A percentile compares a stretch with the other conserved stretches of the same genome.
Evolutionary conservation across 805 yeast species (phyloP).

Genomic region (Yamadazyma sp.): DNA sequence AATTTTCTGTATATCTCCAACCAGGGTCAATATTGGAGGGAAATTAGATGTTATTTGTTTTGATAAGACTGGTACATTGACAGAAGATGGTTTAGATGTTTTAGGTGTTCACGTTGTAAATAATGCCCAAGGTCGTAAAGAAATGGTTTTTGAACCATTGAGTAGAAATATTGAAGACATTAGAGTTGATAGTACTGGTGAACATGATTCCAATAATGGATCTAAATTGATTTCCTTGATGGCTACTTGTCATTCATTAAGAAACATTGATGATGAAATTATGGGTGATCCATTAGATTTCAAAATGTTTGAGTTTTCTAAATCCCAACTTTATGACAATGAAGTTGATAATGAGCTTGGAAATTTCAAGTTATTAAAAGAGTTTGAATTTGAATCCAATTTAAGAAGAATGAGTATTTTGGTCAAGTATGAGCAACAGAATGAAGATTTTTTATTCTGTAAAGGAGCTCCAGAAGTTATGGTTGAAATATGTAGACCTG

Average conservation of each 20-base stretch:
- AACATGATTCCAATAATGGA: slow-evolving; percentile 28
- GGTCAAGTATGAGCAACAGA: slow-evolving; percentile 17
- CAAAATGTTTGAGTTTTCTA: slow-evolving; percentile 90
- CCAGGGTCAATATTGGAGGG: slow-evolving; percentile 94
- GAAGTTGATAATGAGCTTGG: slow-evolving; percentile 9
- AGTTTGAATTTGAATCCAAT: slow-evolving; percentile 81
- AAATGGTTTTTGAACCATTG: slow-evolving; percentile 32
- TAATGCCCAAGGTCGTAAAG: slow-evolving; percentile 40
- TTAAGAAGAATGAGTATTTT: slow-evolving; percentile 90
- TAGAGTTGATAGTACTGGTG: slow-evolving; percentile 1
- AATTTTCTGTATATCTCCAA: slow-evolving; percentile 91
- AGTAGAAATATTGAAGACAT: slow-evolving; percentile 7
- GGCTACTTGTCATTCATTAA: slow-evolving; percentile 85
- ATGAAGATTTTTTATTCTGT: slow-evolving; percentile 44
- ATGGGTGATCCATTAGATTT: slow-evolving; percentile 93
- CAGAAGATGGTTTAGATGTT: slow-evolving; percentile 95
- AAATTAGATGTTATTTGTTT: slow-evolving; percentile 86
- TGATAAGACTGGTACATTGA: slow-evolving; percentile 96
- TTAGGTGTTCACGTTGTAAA: slow-evolving; percentile 51
- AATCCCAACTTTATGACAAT: slow-evolving; percentile 74
- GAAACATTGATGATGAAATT: slow-evolving; percentile 71
- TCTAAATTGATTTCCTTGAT: slow-evolving; percentile 40
- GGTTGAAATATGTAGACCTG: slow-evolving; percentile 68
- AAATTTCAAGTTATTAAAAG: slow-evolving; percentile 34
- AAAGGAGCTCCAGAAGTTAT: slow-evolving; percentile 98